phyloP scores from a whole-genome alignment of 1,139 yeast genomes.

The Taphrina pruni region DNA sequence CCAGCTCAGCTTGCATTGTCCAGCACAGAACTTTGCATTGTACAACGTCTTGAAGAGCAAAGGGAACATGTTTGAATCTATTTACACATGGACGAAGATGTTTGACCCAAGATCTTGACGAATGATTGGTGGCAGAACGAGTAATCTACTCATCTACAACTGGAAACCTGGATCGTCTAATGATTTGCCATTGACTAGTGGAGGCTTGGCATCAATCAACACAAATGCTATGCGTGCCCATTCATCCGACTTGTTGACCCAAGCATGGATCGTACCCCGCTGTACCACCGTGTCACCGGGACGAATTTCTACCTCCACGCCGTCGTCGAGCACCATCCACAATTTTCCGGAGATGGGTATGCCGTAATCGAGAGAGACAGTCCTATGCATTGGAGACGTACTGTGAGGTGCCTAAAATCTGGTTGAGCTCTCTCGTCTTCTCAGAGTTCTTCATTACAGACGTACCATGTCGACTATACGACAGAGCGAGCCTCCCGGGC shows the following conservation, averaged over 20 bases:
- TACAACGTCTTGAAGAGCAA: too few relatives aligned
- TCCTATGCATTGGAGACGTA: conserved; percentile 4
- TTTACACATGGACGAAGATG: too few relatives aligned
- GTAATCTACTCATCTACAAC: not conserved
- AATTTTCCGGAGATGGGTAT: not conserved
- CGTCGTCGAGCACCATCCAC: conserved; percentile 14
- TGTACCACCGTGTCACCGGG: conserved; percentile 14
- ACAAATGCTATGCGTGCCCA: conserved; percentile 16
- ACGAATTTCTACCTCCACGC: not conserved
- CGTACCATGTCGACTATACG: conserved; percentile 3
- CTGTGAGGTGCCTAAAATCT: not conserved
- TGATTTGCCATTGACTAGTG: not conserved
- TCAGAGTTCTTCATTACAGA: not conserved
- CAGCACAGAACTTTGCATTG: too few relatives aligned
- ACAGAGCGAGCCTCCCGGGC: conserved; percentile 6
- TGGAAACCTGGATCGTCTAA: conserved; percentile 8
- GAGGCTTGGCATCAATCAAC: not conserved
- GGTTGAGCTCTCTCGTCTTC: not conserved
- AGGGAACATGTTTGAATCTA: too few relatives aligned
- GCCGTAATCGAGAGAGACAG: conserved; percentile 12
- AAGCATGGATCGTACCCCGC: conserved; percentile 10
- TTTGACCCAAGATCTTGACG: too few relatives aligned
- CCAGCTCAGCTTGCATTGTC: too few relatives aligned
- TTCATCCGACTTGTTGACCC: conserved; percentile 3
- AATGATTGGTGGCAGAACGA: too few relatives aligned